Evolutionary conservation across 129 eudicot genomes (phyloP), one percentile per base, ranked within the genome.

Genomic region (Artemisia annua): DNA sequence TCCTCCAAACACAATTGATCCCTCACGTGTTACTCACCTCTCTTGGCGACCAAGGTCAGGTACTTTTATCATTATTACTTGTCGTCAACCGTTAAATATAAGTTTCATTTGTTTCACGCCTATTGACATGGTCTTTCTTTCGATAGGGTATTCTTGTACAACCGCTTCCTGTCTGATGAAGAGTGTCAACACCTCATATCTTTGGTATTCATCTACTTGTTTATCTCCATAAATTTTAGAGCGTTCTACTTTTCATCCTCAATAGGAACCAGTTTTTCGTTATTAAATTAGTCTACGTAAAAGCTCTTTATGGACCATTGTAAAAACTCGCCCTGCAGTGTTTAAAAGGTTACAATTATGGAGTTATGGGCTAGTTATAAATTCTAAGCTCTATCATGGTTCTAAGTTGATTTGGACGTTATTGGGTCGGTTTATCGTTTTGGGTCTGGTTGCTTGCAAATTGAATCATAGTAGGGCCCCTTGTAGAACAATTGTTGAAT

Each of bases 31-130:
- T 79, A 75, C 51, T 24, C 76, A 87, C 62, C 85, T 89, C 61
- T 86, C 97, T 55, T 92, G 96, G 97, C 89, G 64, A 70, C 97
- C 97, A 92, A 92, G 97, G 97, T 91, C 94, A 87, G 91, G 91
- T 87, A 87, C 79, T 80, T 77, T 68, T 54, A 68, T 77, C 58
- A 71, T 8, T 32, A 39, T 7, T 39, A n/a, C n/a, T n/a, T 39
- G 44, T 39, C 10, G 10, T 39, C 44, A 1, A 39, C 44, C 44
- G 7, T 39, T 7, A 39, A 39, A 32, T 39, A 1, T 10, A 39
- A 39, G 19, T 28, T 60, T 15, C 17, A 28, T 76, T 9, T 58
- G 39, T 66, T 39, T 71, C 18, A 11, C 26, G 64, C 51, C 68
- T 62, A 67, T 68, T 84, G 78, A 82, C 73, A 70, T 50, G n/a